Evolutionary conservation across 108 stramenopile species (phyloP).

Genomic region (Phaeodactylum tricornutum): DNA sequence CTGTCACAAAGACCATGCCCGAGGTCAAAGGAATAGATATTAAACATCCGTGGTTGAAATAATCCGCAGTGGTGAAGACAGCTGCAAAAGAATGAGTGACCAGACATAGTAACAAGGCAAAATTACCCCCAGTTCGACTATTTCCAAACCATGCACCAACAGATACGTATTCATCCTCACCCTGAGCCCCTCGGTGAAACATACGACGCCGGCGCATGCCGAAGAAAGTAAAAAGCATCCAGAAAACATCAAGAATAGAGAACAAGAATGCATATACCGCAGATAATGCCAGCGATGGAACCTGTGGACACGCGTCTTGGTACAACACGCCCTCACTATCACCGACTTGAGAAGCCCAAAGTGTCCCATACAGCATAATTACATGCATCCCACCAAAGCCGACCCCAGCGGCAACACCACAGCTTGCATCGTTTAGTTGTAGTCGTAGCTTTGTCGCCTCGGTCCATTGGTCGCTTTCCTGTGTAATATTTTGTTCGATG

Average conservation of each 20-base stretch:
- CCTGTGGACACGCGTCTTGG: constrained; percentile 47
- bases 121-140: constrained; percentile 30
- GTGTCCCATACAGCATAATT: constrained; percentile 64
- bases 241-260: constrained; percentile 65
- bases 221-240: constrained; percentile 78
- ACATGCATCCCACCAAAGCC: constrained; percentile 76
- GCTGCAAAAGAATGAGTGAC: constrained; percentile 28
- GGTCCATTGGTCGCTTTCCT: constrained; percentile 9
- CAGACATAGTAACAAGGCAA: constrained; percentile 27
- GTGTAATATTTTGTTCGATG: not conserved
- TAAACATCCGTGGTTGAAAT: constrained; percentile 29
- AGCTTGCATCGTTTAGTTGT: constrained; percentile 64
- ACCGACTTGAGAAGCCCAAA: constrained; percentile 53
- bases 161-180: constrained; percentile 10
- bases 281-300: constrained; percentile 57
- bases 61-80: constrained; percentile 32
- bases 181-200: constrained; percentile 26
- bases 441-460: constrained; percentile 59
- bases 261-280: constrained; percentile 58
- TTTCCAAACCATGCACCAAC: constrained; percentile 39
- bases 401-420: constrained; percentile 66
- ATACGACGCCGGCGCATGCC: constrained; percentile 67
- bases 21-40: constrained; percentile 27
- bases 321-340: constrained; percentile 60
- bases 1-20: constrained; percentile 16